Conservation (phyloP, 331 rosid species). For the Cucumis variabilis region DNA sequence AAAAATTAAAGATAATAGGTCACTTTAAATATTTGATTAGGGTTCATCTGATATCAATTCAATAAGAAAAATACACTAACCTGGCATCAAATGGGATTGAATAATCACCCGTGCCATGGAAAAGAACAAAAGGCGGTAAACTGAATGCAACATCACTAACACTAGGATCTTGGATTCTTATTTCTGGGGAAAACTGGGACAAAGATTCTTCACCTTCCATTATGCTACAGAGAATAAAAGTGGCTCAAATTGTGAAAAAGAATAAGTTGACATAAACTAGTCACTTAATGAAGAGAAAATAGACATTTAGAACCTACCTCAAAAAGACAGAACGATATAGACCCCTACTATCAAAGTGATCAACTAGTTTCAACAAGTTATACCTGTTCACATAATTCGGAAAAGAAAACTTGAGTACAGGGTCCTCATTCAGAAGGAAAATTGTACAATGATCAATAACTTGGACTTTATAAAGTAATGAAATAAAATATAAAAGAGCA, state of each 20-base stretch:
- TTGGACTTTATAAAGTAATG: not conserved
- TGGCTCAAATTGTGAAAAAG: not conserved
- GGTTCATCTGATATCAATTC: not conserved
- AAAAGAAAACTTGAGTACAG: constrained; percentile 26
- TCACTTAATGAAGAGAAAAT: constrained; percentile 29
- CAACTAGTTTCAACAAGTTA: constrained; percentile 72
- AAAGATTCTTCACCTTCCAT: constrained; percentile 95
- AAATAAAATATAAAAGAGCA: not conserved
- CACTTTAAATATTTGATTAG: not conserved
- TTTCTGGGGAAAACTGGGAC: constrained; percentile 73
- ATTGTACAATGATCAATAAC: not conserved
- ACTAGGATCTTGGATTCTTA: constrained; percentile 68
- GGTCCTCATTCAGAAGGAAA: constrained; percentile 21
- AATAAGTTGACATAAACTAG: not conserved
- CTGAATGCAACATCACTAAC: constrained; percentile 51
- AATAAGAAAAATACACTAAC: constrained; percentile 44
- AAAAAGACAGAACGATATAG: constrained; percentile 81
- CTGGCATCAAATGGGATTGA: constrained; percentile 88
- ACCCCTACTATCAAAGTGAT: constrained; percentile 87
- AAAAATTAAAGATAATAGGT: not conserved
- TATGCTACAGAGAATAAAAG: constrained; percentile 55
- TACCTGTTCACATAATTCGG: constrained; percentile 59
- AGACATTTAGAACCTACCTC: constrained; percentile 59
- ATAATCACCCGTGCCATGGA: constrained; percentile 88
- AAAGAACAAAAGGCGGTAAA: constrained; percentile 74